phyloP scores from a whole-genome alignment of 371 early-diverging fungal species.

The Mortierella sp. region DNA sequence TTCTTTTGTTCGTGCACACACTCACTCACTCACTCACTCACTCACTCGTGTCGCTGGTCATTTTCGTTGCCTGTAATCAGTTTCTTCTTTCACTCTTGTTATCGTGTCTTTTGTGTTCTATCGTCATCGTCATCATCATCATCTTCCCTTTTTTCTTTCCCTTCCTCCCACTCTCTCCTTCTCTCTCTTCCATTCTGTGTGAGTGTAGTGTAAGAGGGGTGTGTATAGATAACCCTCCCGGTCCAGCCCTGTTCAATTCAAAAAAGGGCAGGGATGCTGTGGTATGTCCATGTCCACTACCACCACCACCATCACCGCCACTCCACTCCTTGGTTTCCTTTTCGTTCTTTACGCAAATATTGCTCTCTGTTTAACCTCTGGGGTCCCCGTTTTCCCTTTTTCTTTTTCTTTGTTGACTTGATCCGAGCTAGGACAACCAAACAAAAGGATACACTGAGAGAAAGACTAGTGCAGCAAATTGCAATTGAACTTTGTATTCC shows the following conservation, averaged over 20 bases:
- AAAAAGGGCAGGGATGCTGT: too few relatives aligned
- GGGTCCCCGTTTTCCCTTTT: background rate
- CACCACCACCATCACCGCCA: background rate
- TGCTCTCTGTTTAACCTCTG: background rate
- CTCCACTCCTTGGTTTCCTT: background rate
- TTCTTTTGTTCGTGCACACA: too few relatives aligned
- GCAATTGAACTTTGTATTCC: constrained; percentile 7
- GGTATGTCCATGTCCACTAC: too few relatives aligned
- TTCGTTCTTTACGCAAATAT: too few relatives aligned
- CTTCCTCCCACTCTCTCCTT: background rate
- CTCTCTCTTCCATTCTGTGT: too few relatives aligned
- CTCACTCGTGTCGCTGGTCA: too few relatives aligned
- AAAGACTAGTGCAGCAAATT: background rate
- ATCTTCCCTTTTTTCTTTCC: background rate
- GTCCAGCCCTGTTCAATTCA: too few relatives aligned
- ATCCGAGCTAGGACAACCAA: background rate
- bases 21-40: too few relatives aligned
- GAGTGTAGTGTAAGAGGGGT: too few relatives aligned
- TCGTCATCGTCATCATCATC: background rate
- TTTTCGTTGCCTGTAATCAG: too few relatives aligned
- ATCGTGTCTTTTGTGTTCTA: background rate
- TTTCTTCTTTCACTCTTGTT: background rate
- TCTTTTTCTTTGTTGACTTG: background rate
- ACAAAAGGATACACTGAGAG: background rate
- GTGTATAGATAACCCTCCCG: too few relatives aligned